Conservation (phyloP, 1,284 basidiomycete genomes). For the Malassezia japonica region DNA sequence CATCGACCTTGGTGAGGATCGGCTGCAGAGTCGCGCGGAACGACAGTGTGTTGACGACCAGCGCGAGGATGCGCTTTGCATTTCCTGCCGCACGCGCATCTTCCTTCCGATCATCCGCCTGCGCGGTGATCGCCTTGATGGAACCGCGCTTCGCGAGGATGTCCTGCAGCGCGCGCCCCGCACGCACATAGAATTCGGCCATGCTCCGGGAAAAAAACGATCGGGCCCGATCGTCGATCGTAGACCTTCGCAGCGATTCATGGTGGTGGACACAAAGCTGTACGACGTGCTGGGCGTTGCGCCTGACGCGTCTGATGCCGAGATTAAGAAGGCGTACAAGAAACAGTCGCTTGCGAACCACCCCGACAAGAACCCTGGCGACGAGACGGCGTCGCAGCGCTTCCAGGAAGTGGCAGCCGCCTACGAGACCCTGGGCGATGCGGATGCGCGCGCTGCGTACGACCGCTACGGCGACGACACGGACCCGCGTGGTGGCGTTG, state of each 20-base stretch:
- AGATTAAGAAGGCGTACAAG: conserved; percentile 67
- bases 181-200: conserved; percentile 40
- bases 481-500: conserved; percentile 14
- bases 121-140: conserved; percentile 28
- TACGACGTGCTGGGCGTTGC: conserved; percentile 57
- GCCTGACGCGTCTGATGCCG: conserved; percentile 64
- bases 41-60: conserved; percentile 33
- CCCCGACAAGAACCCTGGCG: conserved; percentile 44
- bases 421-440: conserved; percentile 42
- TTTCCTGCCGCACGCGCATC: conserved; percentile 1
- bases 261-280: conserved; percentile 25
- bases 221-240: conserved; percentile 7
- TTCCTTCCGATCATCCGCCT: not conserved
- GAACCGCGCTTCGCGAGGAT: conserved; percentile 29
- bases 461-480: conserved; percentile 38
- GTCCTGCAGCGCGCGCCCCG: conserved; percentile 27
- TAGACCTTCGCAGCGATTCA: too few species aligned
- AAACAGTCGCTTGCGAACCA: conserved; percentile 40
- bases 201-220: conserved; percentile 17
- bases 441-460: conserved; percentile 33
- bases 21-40: conserved; percentile 22
- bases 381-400: conserved; percentile 31
- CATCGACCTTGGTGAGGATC: conserved; percentile 19
- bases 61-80: conserved; percentile 30
- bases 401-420: conserved; percentile 44